Evolutionary conservation across 192 early-diverging fungal genomes (phyloP), one percentile per base, ranked within the genome.

Genomic region (Radiomyces spectabilis): DNA sequence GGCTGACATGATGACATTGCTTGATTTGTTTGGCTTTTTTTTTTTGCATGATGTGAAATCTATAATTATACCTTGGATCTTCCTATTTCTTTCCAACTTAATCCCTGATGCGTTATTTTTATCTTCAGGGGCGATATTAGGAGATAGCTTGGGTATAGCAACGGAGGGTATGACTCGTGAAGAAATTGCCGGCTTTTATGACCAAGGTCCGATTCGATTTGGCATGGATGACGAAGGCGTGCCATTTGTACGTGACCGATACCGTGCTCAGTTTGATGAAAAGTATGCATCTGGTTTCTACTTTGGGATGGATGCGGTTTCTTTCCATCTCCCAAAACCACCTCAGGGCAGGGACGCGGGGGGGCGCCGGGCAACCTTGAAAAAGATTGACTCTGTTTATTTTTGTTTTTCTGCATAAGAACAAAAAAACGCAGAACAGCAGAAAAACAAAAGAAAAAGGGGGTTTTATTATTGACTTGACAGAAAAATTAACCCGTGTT

Each of bases 111-210:
- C 27, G 7, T 34, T 35, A 22, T 35, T 51, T 41, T 15, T 46
- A 48, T 21, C 22, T 35, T 27, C 33, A 74, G 82, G 82, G 22
- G 71, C 73, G 37, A 81, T 78, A 15, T 44, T 84, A 5, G 82
- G 80, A 3, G 84, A 86, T 64, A 78, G 77, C 8, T 57, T 83
- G 31, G 82, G 84, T 13, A 53, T 86, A 15, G 71, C 84, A 0
- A 78, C 82, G n/a, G 84, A 86, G 50, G 81, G 81, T 50, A 61
- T 84, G 61, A 55, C 71, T 32, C 73, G 71, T 48, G 24, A 35
- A 31, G 34, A 68, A 30, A 73, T 77, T 3, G 51, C 19, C 15
- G 24, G 49, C 40, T 38, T 65, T 6, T 85, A 87, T 63, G 77
- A 75, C 19, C 58, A 64, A 22, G 79, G 78, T 0, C 79, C 80